Percentiles rank a stretch among this genome's conserved stretches.
These are phyloP conservation scores for Aspergillus amoenus DNA, from an alignment of 2,329 filamentous ascomycete genomes.

Conservation along the genomic window DNA sequence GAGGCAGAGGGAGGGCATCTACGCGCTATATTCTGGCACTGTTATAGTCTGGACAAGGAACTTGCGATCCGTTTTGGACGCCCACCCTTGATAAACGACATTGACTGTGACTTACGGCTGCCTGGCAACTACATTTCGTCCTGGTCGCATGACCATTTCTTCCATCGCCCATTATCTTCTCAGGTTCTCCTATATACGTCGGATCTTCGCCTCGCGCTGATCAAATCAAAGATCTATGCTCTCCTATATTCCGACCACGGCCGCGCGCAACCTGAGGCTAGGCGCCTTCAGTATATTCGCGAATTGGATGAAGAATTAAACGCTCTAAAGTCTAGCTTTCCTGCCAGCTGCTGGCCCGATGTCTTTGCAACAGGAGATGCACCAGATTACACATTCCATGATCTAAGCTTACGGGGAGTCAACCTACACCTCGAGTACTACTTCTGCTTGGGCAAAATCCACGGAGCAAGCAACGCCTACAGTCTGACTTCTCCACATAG, in stretches of 20 bases:
- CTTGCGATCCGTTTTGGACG: slow-evolving; percentile 21
- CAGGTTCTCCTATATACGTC: slow-evolving; percentile 25
- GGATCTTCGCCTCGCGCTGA: slow-evolving; percentile 22
- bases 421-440: slow-evolving; percentile 28
- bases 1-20: slow-evolving; percentile 17
- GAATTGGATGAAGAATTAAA: slow-evolving; percentile 25
- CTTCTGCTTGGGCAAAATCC: slow-evolving; percentile 25
- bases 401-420: slow-evolving; percentile 25
- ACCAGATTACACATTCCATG: slow-evolving; percentile 24
- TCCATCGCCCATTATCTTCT: slow-evolving; percentile 19
- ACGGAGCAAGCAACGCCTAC: slow-evolving; percentile 16
- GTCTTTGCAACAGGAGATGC: slow-evolving; percentile 16
- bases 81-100: slow-evolving; percentile 22
- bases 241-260: slow-evolving; percentile 21
- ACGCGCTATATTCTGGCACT: slow-evolving; percentile 26
- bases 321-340: slow-evolving; percentile 19
- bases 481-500: slow-evolving; percentile 1
- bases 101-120: slow-evolving; percentile 24
- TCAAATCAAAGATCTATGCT: slow-evolving; percentile 24
- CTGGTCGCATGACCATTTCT: slow-evolving; percentile 22
- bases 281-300: slow-evolving; percentile 23
- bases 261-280: slow-evolving; percentile 16
- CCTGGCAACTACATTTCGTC: slow-evolving; percentile 20
- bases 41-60: slow-evolving; percentile 24
- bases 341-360: slow-evolving; percentile 20